Evolutionary conservation across 345 rosid genomes (phyloP).

Genomic region (Pugionium cornutum): DNA sequence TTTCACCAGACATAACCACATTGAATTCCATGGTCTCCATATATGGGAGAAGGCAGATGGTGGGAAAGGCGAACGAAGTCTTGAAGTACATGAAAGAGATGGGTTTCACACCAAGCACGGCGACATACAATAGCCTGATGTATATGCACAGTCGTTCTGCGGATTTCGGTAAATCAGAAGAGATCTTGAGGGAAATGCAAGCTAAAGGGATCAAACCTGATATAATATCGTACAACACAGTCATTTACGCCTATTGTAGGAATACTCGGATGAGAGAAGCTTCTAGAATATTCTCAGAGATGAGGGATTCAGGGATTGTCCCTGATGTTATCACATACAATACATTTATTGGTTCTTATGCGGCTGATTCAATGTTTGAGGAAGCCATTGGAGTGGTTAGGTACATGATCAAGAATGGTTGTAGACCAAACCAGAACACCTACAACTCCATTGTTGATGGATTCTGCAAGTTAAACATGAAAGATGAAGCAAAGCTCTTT

Average conservation of each 20-base stretch:
- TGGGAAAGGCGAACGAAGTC: constrained; percentile 64
- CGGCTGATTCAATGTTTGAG: constrained; percentile 85
- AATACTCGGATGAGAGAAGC: constrained; percentile 92
- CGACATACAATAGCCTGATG: constrained; percentile 93
- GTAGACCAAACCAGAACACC: constrained; percentile 75
- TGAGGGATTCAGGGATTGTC: constrained; percentile 61
- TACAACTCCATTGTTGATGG: constrained; percentile 86
- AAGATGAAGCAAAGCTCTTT: constrained; percentile 67
- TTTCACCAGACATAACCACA: constrained; percentile 70
- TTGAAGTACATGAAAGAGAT: constrained; percentile 75
- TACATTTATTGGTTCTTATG: constrained; percentile 78
- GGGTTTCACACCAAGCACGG: constrained; percentile 72
- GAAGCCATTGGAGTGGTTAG: constrained; percentile 73
- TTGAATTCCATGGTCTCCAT: constrained; percentile 88
- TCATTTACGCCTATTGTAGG: constrained; percentile 80
- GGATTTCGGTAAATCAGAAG: constrained; percentile 69
- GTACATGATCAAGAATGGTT: constrained; percentile 75
- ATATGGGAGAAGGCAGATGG: constrained; percentile 89
- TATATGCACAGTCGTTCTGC: constrained; percentile 79
- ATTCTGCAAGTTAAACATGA: constrained; percentile 66
- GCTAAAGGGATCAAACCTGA: constrained; percentile 84
- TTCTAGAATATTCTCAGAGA: constrained; percentile 68
- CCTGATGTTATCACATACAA: constrained; percentile 89
- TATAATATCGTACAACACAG: constrained; percentile 83
- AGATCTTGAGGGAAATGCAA: constrained; percentile 61